A percentile compares a stretch with the other conserved stretches of the same genome.
These are phyloP conservation scores for Penicillium diatomitis DNA, from an alignment of 495 filamentous ascomycete species.

Conservation along the genomic window DNA sequence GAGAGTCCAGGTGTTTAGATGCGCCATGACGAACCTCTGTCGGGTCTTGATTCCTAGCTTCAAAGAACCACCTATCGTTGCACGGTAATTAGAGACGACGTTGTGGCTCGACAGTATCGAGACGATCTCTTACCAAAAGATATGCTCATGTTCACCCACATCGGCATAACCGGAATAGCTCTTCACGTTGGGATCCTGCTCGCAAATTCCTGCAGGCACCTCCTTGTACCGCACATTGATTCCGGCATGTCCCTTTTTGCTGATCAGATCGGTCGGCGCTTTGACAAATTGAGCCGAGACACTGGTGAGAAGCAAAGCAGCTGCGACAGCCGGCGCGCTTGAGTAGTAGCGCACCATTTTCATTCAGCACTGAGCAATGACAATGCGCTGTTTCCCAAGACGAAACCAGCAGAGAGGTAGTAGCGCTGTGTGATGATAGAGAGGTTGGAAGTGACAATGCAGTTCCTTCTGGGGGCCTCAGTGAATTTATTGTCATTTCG, in stretches of 20 bases:
- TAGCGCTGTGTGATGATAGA: too few relatives aligned
- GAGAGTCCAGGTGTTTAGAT: neutral
- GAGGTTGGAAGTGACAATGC: neutral
- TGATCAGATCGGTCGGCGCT: slow-evolving; percentile 45
- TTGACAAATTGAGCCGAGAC: slow-evolving; percentile 46
- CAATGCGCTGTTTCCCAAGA: too few relatives aligned
- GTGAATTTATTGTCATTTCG: neutral
- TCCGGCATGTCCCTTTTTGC: slow-evolving; percentile 40
- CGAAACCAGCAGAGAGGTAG: too few relatives aligned
- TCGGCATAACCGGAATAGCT: slow-evolving; percentile 61
- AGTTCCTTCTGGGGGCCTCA: neutral
- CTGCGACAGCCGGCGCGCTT: neutral
- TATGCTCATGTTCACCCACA: slow-evolving; percentile 50
- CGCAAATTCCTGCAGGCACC: slow-evolving; percentile 55
- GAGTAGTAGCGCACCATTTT: slow-evolving; percentile 4
- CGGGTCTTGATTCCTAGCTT: slow-evolving; percentile 46
- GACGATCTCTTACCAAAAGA: slow-evolving; percentile 39
- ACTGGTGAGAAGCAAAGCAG: slow-evolving; percentile 1
- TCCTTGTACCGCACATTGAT: slow-evolving; percentile 52
- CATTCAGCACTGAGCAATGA: too few relatives aligned
- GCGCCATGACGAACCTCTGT: slow-evolving; percentile 9
- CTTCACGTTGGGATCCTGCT: slow-evolving; percentile 54
- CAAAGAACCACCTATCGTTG: slow-evolving; percentile 46
- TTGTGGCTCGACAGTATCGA: too few relatives aligned
- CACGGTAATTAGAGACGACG: too few relatives aligned